Base-by-base conservation (phyloP, 2,329 filamentous ascomycete species). In the Dothideomycetes sp. region DNA sequence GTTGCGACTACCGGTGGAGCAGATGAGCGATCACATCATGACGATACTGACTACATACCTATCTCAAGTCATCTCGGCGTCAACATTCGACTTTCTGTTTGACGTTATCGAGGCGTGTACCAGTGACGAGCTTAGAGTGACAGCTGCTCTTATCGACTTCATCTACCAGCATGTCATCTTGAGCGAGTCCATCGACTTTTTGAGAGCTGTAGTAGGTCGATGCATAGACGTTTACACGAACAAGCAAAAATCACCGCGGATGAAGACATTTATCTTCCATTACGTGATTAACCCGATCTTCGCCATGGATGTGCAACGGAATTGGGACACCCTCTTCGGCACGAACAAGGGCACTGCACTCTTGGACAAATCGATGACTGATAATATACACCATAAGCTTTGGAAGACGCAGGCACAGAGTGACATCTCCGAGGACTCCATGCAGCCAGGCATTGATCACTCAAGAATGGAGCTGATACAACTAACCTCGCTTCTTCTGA, bases 381-480 rank as follows among this genome's bases (percentile, higher is more conserved):
- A 95, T 45, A 81, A 84, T 7, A 84, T 98, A 45, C 87, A 93
- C 58, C 81, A 81, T 51, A 91, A 88, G 58, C 79, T 99, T 38
- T 98, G 91, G 93, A 89, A 85, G 58, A 81, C 87, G 16, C 86
- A 93, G 43, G 61, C 65, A 46, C 69, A 87, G 22, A 78, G 81
- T 18, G 87, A 94, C 59, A 72, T 80, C 2, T 78, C 79, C 30
- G 89, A 96, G 50, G 91, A 96, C 52, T 77, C 81, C 27, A 77
- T 75, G 3, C 86, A 89, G 52, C 77, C 84, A 27, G 87, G 88
- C 10, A 86, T 96, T 37, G 91, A 98, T 56, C 91, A 96, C 60
- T 93, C 88, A 2, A 75, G 91, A 12, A 94, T 96, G 77, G 93
- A 98, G 57, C 75, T 95, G 8, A 73, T 99, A 34, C 93, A 99